Base-by-base conservation (phyloP, 2,329 filamentous ascomycete species). In the Chlorencoelia australis region DNA sequence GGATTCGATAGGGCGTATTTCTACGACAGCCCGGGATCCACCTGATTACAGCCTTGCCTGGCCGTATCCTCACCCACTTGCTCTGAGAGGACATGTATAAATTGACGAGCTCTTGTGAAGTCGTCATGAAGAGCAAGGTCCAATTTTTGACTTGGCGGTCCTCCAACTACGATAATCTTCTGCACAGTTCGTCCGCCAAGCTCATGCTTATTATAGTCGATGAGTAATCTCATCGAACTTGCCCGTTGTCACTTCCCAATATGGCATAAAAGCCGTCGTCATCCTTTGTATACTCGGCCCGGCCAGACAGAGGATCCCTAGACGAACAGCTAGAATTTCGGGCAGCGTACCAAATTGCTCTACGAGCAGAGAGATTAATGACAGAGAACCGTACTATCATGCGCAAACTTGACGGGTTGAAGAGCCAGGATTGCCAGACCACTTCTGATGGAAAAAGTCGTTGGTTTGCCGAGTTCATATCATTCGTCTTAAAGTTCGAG, bases 201-300 rank as follows among this genome's bases (percentile, higher is more conserved):
- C 16, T 30, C 29, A 16, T 5, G 5, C 29, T 30, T 30, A 16
- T 30, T 9, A n/a, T n/a, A n/a, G 29, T 30, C 29, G 20, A 33
- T 33, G 22, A 33, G 19, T 21, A 33, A 19, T 8, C 30, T 17
- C 18, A 33, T 22, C 8, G 30, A 33, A 33, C 17, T 33, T 11
- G 30, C 30, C 30, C 19, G 22, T 33, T 33, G 13, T 5, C 18
- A 33, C 30, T 33, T 19, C 30, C 30, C 22, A 33, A 9, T 7
- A 33, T 33, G 30, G 30, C 30, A 33, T 33, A 33, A 33, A 33
- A 33, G 30, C 30, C 30, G 17, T 33, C 30, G 14, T 33, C 30
- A 21, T 21, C 16, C 30, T 21, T 20, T 5, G 30, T 33, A 33
- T 33, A 33, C 22, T 11, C 19, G 22, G 18, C 16, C 20, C 22